Conservation (phyloP, 352 stramenopile genomes). For the Globisporangium rhizosaccharum region DNA sequence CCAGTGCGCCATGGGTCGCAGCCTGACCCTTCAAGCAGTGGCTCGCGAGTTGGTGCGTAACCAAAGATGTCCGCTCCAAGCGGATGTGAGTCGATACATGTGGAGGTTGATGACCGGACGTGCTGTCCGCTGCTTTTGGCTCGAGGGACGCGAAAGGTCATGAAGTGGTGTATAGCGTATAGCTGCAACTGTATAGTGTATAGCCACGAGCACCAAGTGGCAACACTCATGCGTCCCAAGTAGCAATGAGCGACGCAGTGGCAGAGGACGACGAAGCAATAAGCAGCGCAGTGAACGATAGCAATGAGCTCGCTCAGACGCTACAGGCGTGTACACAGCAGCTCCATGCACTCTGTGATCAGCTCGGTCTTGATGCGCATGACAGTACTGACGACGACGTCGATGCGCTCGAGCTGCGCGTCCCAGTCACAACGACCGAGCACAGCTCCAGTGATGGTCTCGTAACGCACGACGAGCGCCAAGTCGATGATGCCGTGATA, state of each 20-base stretch:
- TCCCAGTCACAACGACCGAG: not conserved
- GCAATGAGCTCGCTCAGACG: not conserved
- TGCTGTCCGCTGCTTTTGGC: not conserved
- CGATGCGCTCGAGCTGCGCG: not conserved
- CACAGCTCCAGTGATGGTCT: too few relatives aligned
- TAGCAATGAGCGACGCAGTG: too few relatives aligned
- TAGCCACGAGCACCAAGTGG: not conserved
- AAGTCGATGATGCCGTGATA: not conserved
- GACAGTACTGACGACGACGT: not conserved
- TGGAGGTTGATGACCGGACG: not conserved
- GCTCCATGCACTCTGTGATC: constrained; percentile 17
- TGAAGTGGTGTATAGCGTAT: too few relatives aligned
- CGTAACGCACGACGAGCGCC: too few relatives aligned
- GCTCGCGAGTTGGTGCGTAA: too few relatives aligned
- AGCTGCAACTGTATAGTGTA: too few relatives aligned
- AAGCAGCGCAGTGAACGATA: not conserved
- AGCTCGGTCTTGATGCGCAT: constrained; percentile 17
- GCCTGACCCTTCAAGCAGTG: not conserved
- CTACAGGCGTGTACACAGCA: constrained; percentile 15
- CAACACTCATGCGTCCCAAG: too few relatives aligned
- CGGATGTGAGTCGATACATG: too few relatives aligned
- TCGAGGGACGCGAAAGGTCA: too few relatives aligned
- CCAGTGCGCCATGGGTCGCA: not conserved
- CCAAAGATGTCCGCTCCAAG: too few relatives aligned
- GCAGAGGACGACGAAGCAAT: not conserved